Conservation (phyloP, 2,329 filamentous ascomycete genomes). For the Colletotrichum tabaci region DNA sequence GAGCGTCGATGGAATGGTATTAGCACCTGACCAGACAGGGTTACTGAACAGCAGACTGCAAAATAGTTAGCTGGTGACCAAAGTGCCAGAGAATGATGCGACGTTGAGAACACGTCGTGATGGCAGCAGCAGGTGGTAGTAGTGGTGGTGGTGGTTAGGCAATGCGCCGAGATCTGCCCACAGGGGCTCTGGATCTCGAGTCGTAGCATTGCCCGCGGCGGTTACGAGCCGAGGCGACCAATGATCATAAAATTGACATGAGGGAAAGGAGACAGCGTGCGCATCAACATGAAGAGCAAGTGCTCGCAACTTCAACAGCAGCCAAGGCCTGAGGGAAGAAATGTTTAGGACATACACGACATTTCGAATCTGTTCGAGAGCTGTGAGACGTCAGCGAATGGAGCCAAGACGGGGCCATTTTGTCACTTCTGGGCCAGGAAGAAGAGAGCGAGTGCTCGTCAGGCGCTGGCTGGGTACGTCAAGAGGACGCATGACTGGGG, state of each 20-base stretch:
- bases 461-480: slow-evolving; percentile 1
- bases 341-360: slow-evolving; percentile 59
- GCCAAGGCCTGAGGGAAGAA: slow-evolving; percentile 42
- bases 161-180: slow-evolving; percentile 19
- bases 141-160: slow-evolving; percentile 8
- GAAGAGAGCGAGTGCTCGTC: slow-evolving; percentile 18
- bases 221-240: slow-evolving; percentile 4
- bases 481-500: neutral
- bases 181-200: slow-evolving; percentile 23
- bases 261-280: neutral
- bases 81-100: slow-evolving; percentile 23
- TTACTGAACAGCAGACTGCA: slow-evolving; percentile 73
- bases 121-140: neutral
- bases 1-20: slow-evolving; percentile 66
- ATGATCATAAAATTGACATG: neutral
- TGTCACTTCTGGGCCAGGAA: slow-evolving; percentile 48
- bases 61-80: slow-evolving; percentile 1
- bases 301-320: slow-evolving; percentile 32
- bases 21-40: slow-evolving; percentile 67
- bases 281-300: slow-evolving; percentile 13
- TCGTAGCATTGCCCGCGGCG: slow-evolving; percentile 14
- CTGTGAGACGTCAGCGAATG: slow-evolving; percentile 56
- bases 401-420: slow-evolving; percentile 52
- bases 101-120: slow-evolving; percentile 2
- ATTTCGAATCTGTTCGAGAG: slow-evolving; percentile 66